Base-by-base conservation (phyloP, 2,329 filamentous ascomycete species). In the Epicoccum sorghinum region DNA sequence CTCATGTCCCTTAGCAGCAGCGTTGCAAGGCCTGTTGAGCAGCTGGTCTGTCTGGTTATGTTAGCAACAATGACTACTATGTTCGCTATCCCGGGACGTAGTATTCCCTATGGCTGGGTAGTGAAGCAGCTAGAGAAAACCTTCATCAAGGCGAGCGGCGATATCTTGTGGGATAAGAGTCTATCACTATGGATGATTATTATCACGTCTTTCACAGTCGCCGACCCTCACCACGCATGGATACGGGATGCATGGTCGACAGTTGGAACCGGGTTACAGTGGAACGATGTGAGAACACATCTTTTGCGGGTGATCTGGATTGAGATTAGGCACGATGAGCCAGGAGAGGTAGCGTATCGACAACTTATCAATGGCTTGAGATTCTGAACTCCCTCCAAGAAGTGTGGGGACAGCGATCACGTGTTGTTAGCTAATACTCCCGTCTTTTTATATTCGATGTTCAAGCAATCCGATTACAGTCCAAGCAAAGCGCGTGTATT, bases 301-400 rank as follows among this genome's bases (percentile, higher is more conserved):
- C 30, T 62, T 22, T 24, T 39, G 39, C 32, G 44, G 2, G 48
- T 62, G 1, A 54, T 62, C 42, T 62, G 57, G 57, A 57, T 60
- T n/a, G 52, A 59, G 14, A 39, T 45, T 22, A 47, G 58, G 4
- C 56, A 59, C 45, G 53, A 62, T 30, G 23, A 14, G 13, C 25
- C 50, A 8, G 57, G 49, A 14, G 18, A 41, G 22, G 32, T 18
- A 3, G 38, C 24, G 9, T 57, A 53, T 24, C 12, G 47, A n/a
- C 32, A 47, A 14, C 24, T 46, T 18, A 18, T 18, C 2, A 18
- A 18, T 18, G 3, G 18, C 18, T 18, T 3, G 18, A 18, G 18
- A 18, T 18, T 18, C 18, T 18, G 18, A 18, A 18, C n/a, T n/a
- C n/a, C n/a, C n/a, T n/a, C n/a, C 18, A 18, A 18, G 18, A 18